Percentiles rank a stretch among this genome's conserved stretches.
Evolutionary conservation across 2,329 filamentous ascomycete genomes (phyloP).

Genomic region (Berkeleyomyces rouxiae): DNA sequence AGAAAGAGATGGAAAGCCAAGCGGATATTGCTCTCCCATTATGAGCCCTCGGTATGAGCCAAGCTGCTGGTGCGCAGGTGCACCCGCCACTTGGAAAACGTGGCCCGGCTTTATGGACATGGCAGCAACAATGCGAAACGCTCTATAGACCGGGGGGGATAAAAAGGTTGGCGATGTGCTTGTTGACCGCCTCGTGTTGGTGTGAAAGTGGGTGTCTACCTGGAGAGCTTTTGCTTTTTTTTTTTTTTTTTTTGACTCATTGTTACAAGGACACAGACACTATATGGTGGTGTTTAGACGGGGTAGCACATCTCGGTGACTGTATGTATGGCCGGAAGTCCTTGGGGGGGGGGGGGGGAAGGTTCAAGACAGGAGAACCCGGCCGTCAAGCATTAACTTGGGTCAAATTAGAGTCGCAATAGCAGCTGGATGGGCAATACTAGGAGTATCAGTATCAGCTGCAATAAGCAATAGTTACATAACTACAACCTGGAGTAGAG

Average conservation of each 20-base stretch:
- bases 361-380: not conserved
- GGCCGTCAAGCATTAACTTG: constrained; percentile 1
- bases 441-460: too few species aligned
- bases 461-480: too few species aligned
- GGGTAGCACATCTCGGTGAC: not conserved
- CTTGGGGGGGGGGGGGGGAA: too few species aligned
- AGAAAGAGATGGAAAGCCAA: not conserved
- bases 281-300: not conserved
- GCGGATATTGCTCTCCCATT: not conserved
- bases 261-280: not conserved
- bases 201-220: not conserved
- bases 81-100: not conserved
- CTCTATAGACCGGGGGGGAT: not conserved
- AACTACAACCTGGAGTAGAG: too few species aligned
- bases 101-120: not conserved
- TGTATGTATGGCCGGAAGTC: not conserved
- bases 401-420: not conserved
- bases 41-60: too few species aligned
- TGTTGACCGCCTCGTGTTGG: not conserved
- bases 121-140: not conserved
- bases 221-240: not conserved
- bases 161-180: not conserved
- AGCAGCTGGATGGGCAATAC: too few species aligned
- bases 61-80: not conserved
- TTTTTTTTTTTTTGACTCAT: not conserved